These are phyloP conservation scores for Metarhizium brunneum DNA, from an alignment of 2,329 filamentous ascomycete genomes.

Conservation along the genomic window DNA sequence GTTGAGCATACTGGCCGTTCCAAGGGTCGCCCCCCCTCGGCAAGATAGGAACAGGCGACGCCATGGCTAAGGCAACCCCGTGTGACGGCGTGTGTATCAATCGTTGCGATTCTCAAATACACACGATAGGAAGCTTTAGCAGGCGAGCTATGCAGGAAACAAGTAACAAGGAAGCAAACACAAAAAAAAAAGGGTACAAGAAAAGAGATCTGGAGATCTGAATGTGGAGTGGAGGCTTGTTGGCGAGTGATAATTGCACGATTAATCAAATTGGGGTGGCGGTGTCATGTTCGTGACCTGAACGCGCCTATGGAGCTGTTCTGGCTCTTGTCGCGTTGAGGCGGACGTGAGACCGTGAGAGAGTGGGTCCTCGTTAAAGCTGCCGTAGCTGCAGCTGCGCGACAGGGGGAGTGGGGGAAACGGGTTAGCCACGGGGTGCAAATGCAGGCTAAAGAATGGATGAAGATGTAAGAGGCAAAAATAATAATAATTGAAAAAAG, in stretches of 20 bases:
- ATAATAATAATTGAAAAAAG: neutral
- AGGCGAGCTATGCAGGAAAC: neutral
- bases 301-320: neutral
- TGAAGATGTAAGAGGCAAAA: neutral
- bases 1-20: conserved; percentile 4
- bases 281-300: conserved; percentile 29
- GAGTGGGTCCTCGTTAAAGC: conserved; percentile 4
- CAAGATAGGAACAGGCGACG: conserved; percentile 27
- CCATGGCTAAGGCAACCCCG: conserved; percentile 21
- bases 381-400: neutral
- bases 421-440: neutral
- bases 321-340: neutral
- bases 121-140: neutral
- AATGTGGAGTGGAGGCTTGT: conserved; percentile 3
- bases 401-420: neutral
- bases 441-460: neutral
- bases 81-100: neutral
- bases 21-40: conserved; percentile 13
- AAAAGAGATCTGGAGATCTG: neutral
- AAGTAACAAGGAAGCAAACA: neutral
- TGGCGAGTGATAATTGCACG: conserved; percentile 10
- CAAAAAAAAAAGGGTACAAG: neutral
- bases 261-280: conserved; percentile 24
- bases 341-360: neutral
- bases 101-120: neutral